Evolutionary conservation across 2,329 filamentous ascomycete species (phyloP).

Genomic region (Pseudogymnoascus sp.): DNA sequence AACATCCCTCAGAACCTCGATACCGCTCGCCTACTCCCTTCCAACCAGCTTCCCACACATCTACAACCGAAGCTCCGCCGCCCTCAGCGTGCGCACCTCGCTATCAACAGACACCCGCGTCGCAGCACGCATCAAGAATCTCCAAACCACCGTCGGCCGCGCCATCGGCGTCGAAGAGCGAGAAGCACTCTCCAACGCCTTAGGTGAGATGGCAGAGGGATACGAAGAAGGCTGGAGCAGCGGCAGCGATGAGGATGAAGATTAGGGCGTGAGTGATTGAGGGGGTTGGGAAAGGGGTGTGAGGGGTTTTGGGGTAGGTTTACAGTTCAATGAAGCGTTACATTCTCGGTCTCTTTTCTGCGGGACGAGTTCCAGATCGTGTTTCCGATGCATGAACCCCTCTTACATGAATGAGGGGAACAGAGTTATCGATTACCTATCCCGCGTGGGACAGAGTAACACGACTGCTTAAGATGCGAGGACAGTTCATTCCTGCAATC

Average conservation of each 20-base stretch:
- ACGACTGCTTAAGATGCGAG: neutral
- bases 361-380: neutral
- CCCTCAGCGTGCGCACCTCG: constrained; percentile 42
- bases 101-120: constrained; percentile 70
- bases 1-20: constrained; percentile 29
- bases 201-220: constrained; percentile 76
- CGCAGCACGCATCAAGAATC: constrained; percentile 55
- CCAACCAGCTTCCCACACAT: constrained; percentile 79
- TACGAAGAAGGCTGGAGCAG: constrained; percentile 86
- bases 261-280: constrained; percentile 27
- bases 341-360: neutral
- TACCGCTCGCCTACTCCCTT: constrained; percentile 59
- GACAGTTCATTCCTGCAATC: neutral
- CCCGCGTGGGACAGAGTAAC: neutral
- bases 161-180: constrained; percentile 67
- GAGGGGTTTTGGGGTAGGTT: neutral
- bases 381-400: neutral
- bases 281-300: neutral
- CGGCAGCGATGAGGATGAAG: constrained; percentile 63
- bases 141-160: constrained; percentile 57
- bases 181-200: constrained; percentile 70
- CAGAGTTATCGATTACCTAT: neutral
- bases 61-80: constrained; percentile 41
- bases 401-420: neutral
- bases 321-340: neutral